phyloP scores from a whole-genome alignment of 108 stramenopile species.

The Skeletonema grethae region DNA sequence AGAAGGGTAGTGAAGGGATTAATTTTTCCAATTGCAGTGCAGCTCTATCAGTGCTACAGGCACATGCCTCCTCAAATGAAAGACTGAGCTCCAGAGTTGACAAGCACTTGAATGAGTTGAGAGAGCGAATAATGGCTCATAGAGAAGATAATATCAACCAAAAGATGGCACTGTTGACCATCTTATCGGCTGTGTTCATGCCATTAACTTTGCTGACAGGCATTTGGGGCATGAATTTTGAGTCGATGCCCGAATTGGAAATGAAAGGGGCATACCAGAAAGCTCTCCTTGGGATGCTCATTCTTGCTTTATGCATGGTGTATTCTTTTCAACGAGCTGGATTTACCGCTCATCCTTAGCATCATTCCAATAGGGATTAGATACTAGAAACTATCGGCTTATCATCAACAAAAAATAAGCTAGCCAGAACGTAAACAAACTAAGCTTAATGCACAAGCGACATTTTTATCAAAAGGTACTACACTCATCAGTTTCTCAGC shows the following conservation, averaged over 20 bases:
- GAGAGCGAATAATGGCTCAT: slow-evolving; percentile 41
- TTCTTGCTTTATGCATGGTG: slow-evolving; percentile 40
- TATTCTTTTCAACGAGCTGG: slow-evolving; percentile 46
- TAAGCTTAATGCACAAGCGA: too few relatives aligned
- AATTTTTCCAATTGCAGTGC: slow-evolving; percentile 47
- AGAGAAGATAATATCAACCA: slow-evolving; percentile 50
- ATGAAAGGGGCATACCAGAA: slow-evolving; percentile 42
- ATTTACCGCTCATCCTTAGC: neutral
- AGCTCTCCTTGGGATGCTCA: slow-evolving; percentile 34
- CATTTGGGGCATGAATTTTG: slow-evolving; percentile 64
- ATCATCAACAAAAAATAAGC: too few relatives aligned
- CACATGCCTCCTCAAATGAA: slow-evolving; percentile 53
- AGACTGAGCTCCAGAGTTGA: slow-evolving; percentile 48
- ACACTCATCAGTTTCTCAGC: too few relatives aligned
- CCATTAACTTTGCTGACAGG: slow-evolving; percentile 54
- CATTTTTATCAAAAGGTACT: too few relatives aligned
- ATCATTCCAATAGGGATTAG: neutral
- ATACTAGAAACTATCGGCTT: too few relatives aligned
- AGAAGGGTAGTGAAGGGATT: slow-evolving; percentile 41
- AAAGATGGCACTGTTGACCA: slow-evolving; percentile 48
- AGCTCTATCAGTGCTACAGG: slow-evolving; percentile 32
- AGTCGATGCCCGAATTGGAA: slow-evolving; percentile 51
- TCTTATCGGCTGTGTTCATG: slow-evolving; percentile 57
- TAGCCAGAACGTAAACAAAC: too few relatives aligned
- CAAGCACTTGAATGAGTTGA: slow-evolving; percentile 49